Evolutionary conservation across 345 rosid species (phyloP).

Genomic region (Bruguiera sexangula): DNA sequence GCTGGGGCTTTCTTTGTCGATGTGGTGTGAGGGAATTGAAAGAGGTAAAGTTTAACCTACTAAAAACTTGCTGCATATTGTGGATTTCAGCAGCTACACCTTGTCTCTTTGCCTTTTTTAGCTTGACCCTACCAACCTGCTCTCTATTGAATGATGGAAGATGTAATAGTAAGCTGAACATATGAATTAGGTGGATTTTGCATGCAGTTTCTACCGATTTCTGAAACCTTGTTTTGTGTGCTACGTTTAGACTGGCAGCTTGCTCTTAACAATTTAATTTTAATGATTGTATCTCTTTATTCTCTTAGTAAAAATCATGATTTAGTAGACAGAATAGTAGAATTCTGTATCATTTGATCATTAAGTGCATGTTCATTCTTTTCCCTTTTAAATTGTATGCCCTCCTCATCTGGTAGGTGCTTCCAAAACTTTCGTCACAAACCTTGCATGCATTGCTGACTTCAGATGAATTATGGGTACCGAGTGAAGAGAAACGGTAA

Average conservation of each 20-base stretch:
- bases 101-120: neutral
- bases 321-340: neutral
- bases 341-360: too few relatives aligned
- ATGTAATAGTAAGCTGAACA: too few relatives aligned
- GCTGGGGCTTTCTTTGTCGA: conserved; percentile 99
- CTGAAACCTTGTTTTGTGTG: too few relatives aligned
- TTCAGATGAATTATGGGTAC: conserved; percentile 90
- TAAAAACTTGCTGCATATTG: neutral
- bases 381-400: neutral
- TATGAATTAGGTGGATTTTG: too few relatives aligned
- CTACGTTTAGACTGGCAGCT: neutral
- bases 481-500: conserved; percentile 91
- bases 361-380: too few relatives aligned
- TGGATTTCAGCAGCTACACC: neutral
- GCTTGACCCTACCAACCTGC: too few relatives aligned
- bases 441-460: conserved; percentile 90
- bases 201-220: too few relatives aligned
- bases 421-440: conserved; percentile 87
- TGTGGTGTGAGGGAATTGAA: conserved; percentile 87
- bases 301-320: neutral
- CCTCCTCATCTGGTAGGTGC: conserved; percentile 52
- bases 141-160: too few relatives aligned
- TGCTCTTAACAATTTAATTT: neutral
- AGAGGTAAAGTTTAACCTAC: conserved; percentile 44
- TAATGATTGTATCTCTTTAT: neutral